Evolutionary conservation across 768 basidiomycete species (phyloP), one percentile per base, ranked within the genome.

Genomic region (Podaxis sp.): DNA sequence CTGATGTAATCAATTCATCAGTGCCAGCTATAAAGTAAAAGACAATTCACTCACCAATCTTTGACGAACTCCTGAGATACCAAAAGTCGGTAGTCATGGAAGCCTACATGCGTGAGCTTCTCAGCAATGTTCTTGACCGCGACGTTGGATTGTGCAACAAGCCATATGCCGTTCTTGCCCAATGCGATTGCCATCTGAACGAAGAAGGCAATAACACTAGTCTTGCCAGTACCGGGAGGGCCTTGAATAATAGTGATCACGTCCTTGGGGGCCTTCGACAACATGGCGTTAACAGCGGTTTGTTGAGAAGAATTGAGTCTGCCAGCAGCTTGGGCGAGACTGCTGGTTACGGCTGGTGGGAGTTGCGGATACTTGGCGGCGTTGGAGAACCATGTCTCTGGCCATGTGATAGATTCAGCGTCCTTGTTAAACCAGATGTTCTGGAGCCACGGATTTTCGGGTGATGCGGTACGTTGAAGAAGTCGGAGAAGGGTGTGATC

Each of bases 91-190:
- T 86, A 95, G 8, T 82, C 66, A 2, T 66, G 49, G 63, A 91
- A 84, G 0, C 75, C 79, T 69, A 82, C 76, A 7, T 80, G 73
- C n/a, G 78, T 73, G 17, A 95, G 75, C 75, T 92, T 92, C 69
- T 91, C 89, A 57, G 90, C 92, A 75, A 95, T 93, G 67, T 95
- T 94, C 73, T 92, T 93, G 22, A 94, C 93, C 52, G 91, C 93
- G 54, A 94, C 85, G 77, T 95, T 95, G 17, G 89, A 90, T 69
- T 95, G 90, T 38, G 93, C 90, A 69, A 92, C 77, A 4, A 95
- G 83, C 89, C 91, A 95, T 12, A 93, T 85, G 0, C 89, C 86
- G 65, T 71, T 66, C 19, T 73, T 69, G 0, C 76, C 77, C 28
- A 63, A 63, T 28, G 71, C 65, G 24, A 82, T 68, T 42, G 85